Percentiles rank a stretch among this genome's conserved stretches.
phyloP scores from a whole-genome alignment of 345 rosid species.

The Abelmoschus esculentus region DNA sequence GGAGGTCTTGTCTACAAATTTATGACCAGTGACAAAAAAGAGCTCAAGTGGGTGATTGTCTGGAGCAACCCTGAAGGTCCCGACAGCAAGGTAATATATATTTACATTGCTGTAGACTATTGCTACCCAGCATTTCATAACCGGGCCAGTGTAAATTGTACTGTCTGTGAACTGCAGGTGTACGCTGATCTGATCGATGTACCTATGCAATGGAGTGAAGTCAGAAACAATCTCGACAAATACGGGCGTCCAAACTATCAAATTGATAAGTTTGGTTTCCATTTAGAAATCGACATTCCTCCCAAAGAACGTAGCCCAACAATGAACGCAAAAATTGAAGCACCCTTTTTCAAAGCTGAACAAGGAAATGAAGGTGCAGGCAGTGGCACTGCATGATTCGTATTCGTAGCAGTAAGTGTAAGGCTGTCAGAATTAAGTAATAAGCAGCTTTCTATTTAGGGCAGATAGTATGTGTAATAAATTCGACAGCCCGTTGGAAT shows the following conservation, averaged over 20 bases:
- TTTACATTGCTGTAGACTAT: neutral
- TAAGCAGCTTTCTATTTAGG: too few species aligned
- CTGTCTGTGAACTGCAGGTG: neutral
- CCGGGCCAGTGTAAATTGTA: too few species aligned
- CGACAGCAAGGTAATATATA: neutral
- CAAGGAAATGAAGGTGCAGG: too few species aligned
- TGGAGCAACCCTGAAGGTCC: neutral
- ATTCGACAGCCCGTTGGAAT: too few species aligned
- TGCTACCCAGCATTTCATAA: too few species aligned
- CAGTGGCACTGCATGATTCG: too few species aligned
- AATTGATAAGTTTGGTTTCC: neutral
- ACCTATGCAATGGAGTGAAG: neutral
- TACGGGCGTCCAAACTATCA: neutral
- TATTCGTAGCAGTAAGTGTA: too few species aligned
- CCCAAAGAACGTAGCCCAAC: neutral
- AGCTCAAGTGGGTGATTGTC: neutral
- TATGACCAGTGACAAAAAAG: neutral
- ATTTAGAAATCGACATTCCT: neutral
- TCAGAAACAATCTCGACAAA: neutral
- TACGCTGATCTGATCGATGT: neutral
- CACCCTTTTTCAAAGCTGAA: neutral
- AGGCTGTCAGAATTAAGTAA: too few species aligned
- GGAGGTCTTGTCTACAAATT: neutral
- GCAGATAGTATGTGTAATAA: too few species aligned
- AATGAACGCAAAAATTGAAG: neutral